Percentiles rank a stretch among this genome's conserved stretches.
phyloP scores from a whole-genome alignment of 1,139 yeast genomes.

The Eremothecium cymbalariae region DNA sequence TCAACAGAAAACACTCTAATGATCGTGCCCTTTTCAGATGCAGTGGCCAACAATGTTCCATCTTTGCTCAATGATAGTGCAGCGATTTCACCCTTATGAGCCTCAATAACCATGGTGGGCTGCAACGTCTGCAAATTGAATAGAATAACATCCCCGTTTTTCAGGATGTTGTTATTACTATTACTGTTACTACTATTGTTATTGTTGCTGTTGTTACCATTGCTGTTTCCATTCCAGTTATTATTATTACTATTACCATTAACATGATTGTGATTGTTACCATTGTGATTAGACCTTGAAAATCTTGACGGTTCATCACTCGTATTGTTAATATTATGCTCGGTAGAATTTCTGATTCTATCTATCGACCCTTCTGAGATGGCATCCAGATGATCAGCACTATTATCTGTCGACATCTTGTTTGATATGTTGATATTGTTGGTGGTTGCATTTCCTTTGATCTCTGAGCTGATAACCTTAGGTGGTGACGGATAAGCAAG shows the following conservation, averaged over 20 bases:
- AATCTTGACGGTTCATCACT: background rate
- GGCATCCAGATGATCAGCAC: constrained; percentile 1
- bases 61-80: constrained; percentile 70
- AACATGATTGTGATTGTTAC: too few species aligned
- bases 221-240: constrained; percentile 8
- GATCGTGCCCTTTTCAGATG: constrained; percentile 92
- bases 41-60: constrained; percentile 82
- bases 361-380: background rate
- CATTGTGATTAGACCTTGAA: too few species aligned
- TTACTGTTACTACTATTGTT: constrained; percentile 30
- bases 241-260: constrained; percentile 4
- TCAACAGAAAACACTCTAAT: constrained; percentile 81
- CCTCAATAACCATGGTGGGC: constrained; percentile 85
- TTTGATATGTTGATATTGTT: constrained; percentile 22
- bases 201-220: constrained; percentile 10
- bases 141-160: constrained; percentile 81
- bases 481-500: constrained; percentile 85
- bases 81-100: constrained; percentile 82
- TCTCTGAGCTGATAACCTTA: constrained; percentile 29
- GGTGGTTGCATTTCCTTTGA: constrained; percentile 25
- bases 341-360: background rate
- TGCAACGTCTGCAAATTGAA: constrained; percentile 71
- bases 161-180: constrained; percentile 31
- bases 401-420: constrained; percentile 4
- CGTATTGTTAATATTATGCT: background rate